Percentiles rank a stretch among this genome's conserved stretches.
Conservation (phyloP, 2,329 filamentous ascomycete species). For the Penicillium italicum region DNA sequence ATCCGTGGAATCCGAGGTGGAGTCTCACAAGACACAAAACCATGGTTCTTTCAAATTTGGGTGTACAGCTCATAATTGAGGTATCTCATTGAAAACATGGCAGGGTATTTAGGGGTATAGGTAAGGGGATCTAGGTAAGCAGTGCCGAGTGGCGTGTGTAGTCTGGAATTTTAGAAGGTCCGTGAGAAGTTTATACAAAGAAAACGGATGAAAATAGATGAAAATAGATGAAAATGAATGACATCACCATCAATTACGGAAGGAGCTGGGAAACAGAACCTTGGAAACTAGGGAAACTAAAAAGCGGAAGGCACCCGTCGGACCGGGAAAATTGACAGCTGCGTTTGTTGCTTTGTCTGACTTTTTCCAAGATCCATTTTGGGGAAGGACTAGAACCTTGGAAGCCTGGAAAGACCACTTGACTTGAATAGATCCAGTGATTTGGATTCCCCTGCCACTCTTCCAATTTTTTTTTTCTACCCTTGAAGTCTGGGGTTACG, state of each 20-base stretch:
- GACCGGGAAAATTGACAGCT: not conserved
- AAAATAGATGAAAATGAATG: not conserved
- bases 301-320: not conserved
- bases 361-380: not conserved
- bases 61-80: not conserved
- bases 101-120: too few species aligned
- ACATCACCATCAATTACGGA: not conserved
- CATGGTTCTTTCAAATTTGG: not conserved
- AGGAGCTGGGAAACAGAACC: too few species aligned
- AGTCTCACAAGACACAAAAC: constrained; percentile 1
- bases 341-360: constrained; percentile 1
- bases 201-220: not conserved
- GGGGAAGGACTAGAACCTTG: too few species aligned
- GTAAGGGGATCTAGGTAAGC: not conserved
- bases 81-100: not conserved
- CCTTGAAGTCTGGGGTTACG: not conserved
- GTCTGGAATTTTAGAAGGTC: not conserved
- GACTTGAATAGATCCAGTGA: not conserved
- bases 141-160: not conserved
- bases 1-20: constrained; percentile 17
- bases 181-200: not conserved
- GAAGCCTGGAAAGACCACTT: too few species aligned
- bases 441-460: not conserved
- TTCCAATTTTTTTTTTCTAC: not conserved
- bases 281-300: not conserved